Conservation (phyloP, 257 asterid species). For the Ehretia macrophylla region DNA sequence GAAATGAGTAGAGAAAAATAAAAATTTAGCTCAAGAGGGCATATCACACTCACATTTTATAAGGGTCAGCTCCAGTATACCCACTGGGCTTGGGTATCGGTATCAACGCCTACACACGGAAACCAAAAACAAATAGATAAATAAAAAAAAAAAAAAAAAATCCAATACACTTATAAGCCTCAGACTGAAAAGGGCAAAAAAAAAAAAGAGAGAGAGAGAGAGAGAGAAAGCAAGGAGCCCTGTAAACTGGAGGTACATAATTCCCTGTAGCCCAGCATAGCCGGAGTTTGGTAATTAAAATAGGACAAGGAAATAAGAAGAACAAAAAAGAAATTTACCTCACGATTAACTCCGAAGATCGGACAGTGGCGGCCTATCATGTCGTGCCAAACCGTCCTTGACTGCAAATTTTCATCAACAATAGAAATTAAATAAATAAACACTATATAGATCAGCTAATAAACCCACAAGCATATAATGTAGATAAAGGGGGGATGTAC, state of each 20-base stretch:
- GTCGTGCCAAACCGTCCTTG: constrained; percentile 93
- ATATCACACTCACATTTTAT: constrained; percentile 60
- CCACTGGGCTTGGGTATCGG: constrained; percentile 91
- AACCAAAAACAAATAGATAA: not conserved
- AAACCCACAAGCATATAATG: not conserved
- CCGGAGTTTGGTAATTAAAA: not conserved
- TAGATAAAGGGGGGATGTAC: constrained; percentile 4
- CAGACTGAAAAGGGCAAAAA: constrained; percentile 2
- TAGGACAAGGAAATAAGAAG: not conserved
- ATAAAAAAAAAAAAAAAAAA: constrained; percentile 3
- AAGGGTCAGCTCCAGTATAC: constrained; percentile 94
- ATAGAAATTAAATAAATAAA: not conserved
- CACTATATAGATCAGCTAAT: constrained; percentile 3
- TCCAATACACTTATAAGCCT: not conserved
- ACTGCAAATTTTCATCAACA: constrained; percentile 38
- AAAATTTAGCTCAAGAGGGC: constrained; percentile 3
- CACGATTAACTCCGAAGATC: constrained; percentile 85
- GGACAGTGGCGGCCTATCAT: constrained; percentile 97
- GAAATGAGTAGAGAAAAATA: too few relatives aligned
- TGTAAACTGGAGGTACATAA: not conserved
- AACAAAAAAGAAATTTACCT: constrained; percentile 38
- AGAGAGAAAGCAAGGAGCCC: too few relatives aligned
- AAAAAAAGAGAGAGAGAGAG: not conserved
- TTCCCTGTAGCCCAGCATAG: too few relatives aligned
- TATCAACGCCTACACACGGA: constrained; percentile 66